Evolutionary conservation across 2,329 filamentous ascomycete species (phyloP).

Genomic region (Ceratocystiopsis sp.): DNA sequence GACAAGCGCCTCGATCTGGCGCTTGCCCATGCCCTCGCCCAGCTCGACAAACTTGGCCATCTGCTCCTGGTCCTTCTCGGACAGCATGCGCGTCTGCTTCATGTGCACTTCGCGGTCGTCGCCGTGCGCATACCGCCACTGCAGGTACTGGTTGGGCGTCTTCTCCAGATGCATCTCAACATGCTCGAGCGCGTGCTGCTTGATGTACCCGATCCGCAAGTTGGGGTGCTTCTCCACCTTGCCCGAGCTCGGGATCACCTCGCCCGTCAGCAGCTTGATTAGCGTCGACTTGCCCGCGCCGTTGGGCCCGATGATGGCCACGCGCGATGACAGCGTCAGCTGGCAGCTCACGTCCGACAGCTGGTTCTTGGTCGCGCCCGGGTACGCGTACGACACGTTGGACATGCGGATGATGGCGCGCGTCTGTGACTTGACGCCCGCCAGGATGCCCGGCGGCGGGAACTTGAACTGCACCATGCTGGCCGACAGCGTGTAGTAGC

Average conservation of each 20-base stretch:
- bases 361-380: conserved; percentile 76
- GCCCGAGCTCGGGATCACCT: conserved; percentile 66
- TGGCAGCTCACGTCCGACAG: conserved; percentile 74
- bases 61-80: conserved; percentile 68
- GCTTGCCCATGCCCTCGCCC: conserved; percentile 59
- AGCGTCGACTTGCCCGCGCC: conserved; percentile 96
- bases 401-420: conserved; percentile 91
- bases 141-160: conserved; percentile 95
- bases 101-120: conserved; percentile 93
- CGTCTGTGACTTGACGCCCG: conserved; percentile 88
- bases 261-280: conserved; percentile 92
- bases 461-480: conserved; percentile 94
- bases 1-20: conserved; percentile 74
- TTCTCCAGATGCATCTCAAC: conserved; percentile 99
- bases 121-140: conserved; percentile 95
- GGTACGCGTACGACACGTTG: conserved; percentile 84
- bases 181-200: conserved; percentile 97
- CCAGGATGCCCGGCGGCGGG: conserved; percentile 82
- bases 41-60: conserved; percentile 85
- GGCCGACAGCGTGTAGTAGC: conserved; percentile 89
- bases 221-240: conserved; percentile 98
- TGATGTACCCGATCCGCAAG: conserved; percentile 97
- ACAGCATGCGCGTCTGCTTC: conserved; percentile 90
- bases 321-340: conserved; percentile 74
- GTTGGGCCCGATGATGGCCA: conserved; percentile 92